Evolutionary conservation across 1,284 basidiomycete species (phyloP).

Genomic region (Neonothopanus nambi): DNA sequence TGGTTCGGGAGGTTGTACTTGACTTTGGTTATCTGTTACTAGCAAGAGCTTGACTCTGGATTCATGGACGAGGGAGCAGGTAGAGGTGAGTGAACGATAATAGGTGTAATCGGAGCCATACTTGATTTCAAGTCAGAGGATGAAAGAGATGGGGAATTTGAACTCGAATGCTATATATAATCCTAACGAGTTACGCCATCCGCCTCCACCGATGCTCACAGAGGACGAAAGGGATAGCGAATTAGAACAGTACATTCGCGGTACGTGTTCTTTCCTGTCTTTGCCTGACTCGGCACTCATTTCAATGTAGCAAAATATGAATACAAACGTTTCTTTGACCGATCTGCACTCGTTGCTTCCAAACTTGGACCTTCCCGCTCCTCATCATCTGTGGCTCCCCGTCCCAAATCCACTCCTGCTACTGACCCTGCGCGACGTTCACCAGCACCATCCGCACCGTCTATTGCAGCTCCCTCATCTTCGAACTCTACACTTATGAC

Average conservation of each 20-base stretch:
- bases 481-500: constrained; percentile 1
- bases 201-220: constrained; percentile 77
- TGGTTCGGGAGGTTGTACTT: no score
- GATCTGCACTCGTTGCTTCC: constrained; percentile 41
- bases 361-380: constrained; percentile 52
- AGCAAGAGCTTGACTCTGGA: constrained; percentile 86
- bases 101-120: constrained; percentile 13
- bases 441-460: constrained; percentile 6
- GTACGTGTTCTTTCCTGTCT: constrained; percentile 38
- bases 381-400: constrained; percentile 28
- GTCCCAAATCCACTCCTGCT: constrained; percentile 8
- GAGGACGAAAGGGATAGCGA: constrained; percentile 82
- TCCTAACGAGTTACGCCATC: constrained; percentile 73
- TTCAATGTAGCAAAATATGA: constrained; percentile 66
- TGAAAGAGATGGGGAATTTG: constrained; percentile 76
- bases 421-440: constrained; percentile 1
- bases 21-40: constrained; percentile 10
- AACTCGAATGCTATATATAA: constrained; percentile 77
- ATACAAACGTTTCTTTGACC: constrained; percentile 62
- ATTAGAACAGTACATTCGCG: constrained; percentile 80
- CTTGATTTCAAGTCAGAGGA: constrained; percentile 40
- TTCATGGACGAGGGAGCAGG: constrained; percentile 83
- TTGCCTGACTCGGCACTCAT: constrained; percentile 4
- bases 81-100: constrained; percentile 53
- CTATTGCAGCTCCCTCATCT: constrained; percentile 11